Base-by-base conservation (phyloP, 805 yeast genomes). In the Diddensiella transvaalensis region DNA sequence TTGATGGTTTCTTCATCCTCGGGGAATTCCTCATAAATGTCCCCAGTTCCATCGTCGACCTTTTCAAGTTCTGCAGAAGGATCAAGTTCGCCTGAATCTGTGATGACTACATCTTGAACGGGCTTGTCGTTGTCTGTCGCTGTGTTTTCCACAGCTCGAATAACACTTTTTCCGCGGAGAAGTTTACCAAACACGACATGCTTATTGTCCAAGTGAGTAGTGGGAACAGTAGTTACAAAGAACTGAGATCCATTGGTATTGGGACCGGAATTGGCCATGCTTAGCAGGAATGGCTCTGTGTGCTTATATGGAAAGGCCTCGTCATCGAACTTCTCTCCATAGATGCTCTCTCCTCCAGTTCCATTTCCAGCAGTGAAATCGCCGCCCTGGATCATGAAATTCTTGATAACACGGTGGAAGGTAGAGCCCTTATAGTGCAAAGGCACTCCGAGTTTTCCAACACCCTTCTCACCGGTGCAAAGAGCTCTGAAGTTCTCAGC, bases 181-280 rank as follows among this genome's bases (percentile, higher is more conserved):
- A 93, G 89, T 65, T 85, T 80, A 54, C 99, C 99, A 65, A 93
- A 93, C 2, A 93, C 98, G 45, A 90, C 97, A 66, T 93, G 99
- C 67, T 91, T 91, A 22, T 91, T 95, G 64, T 93, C 91, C 56
- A 93, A 77, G 68, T 91, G 98, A 4, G 98, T 96, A 1, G 97
- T 88, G 37, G 88, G 82, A 2, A 81, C 93, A 2, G 96, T 87
- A 22, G 99, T 91, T 60, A 91, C 82, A 67, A 91, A 91, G 60
- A 88, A 93, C 69, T 91, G 98, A 2, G 96, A 88, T 0, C 98
- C 98, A 63, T 93, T 93, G 42, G 98, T 91, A 66, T 83, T 81
- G 50, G 96, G 89, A 15, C 98, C 98, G 3, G 97, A 87, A 63
- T 91, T 91, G 49, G 99, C 98, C 98, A 91, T 93, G 4, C 96